Percentiles rank a stretch among this genome's conserved stretches.
Conservation (phyloP, 2,329 filamentous ascomycete species). For the Aspergillus hiratsukae region DNA sequence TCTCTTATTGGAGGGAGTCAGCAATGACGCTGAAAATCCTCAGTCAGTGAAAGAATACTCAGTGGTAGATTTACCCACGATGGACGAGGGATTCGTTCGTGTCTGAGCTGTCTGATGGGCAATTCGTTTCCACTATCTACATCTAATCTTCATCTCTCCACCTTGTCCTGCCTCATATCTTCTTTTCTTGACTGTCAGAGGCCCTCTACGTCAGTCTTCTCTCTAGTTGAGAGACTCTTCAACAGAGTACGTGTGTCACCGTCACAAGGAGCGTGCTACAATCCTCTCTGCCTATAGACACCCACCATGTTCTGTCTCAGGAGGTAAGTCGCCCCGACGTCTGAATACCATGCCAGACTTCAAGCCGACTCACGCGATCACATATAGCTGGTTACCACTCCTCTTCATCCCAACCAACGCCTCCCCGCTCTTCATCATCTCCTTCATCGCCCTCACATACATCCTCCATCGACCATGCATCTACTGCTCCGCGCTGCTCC, state of each 20-base stretch:
- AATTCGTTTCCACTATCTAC: not conserved
- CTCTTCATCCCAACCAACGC: slow-evolving; percentile 86
- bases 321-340: slow-evolving; percentile 44
- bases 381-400: slow-evolving; percentile 70
- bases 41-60: not conserved
- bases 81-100: not conserved
- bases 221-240: slow-evolving; percentile 3
- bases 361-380: not conserved
- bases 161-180: not conserved
- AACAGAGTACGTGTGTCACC: not conserved
- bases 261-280: not conserved
- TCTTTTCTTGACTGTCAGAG: not conserved
- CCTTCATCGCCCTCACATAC: slow-evolving; percentile 90
- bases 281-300: slow-evolving; percentile 4
- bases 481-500: slow-evolving; percentile 93
- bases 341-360: not conserved
- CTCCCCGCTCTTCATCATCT: slow-evolving; percentile 77
- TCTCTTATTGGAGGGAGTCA: not conserved
- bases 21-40: not conserved
- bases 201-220: not conserved
- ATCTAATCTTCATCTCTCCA: not conserved
- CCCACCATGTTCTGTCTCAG: slow-evolving; percentile 61
- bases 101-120: not conserved
- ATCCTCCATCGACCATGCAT: slow-evolving; percentile 94
- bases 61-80: not conserved